A percentile compares a stretch with the other conserved stretches of the same genome.
Conservation (phyloP, 192 early-diverging fungal genomes). For the Chytriomyces confervae region DNA sequence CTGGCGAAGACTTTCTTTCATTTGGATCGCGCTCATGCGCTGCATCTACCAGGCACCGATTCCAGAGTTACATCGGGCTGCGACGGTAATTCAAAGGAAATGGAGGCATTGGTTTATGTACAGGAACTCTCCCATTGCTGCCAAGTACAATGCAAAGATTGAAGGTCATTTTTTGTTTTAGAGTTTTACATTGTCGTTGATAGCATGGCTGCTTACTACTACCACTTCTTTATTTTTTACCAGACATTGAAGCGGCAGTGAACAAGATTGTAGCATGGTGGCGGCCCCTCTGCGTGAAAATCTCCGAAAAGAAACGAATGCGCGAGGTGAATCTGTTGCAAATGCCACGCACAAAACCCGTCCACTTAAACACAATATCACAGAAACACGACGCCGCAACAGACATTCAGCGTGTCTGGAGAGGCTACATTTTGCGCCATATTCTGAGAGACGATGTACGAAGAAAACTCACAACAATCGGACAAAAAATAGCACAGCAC, state of each 20-base stretch:
- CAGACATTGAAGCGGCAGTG: slow-evolving; percentile 47
- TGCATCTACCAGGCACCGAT: slow-evolving; percentile 65
- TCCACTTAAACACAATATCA: neutral
- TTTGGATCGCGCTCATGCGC: slow-evolving; percentile 62
- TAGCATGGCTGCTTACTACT: slow-evolving; percentile 23
- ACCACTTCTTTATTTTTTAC: neutral
- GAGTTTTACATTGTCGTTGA: neutral
- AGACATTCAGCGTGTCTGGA: slow-evolving; percentile 56
- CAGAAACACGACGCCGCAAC: slow-evolving; percentile 55
- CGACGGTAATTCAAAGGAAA: slow-evolving; percentile 55
- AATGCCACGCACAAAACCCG: neutral
- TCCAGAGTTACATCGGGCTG: slow-evolving; percentile 55
- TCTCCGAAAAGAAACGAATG: slow-evolving; percentile 46
- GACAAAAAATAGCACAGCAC: slow-evolving; percentile 52
- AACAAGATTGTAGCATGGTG: slow-evolving; percentile 61
- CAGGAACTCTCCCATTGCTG: slow-evolving; percentile 61
- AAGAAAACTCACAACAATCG: slow-evolving; percentile 46
- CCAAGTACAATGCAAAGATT: slow-evolving; percentile 55
- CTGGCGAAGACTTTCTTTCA: slow-evolving; percentile 56
- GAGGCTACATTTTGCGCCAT: slow-evolving; percentile 59
- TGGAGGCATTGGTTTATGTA: slow-evolving; percentile 64
- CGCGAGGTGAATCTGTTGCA: slow-evolving; percentile 40
- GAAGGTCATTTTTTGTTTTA: slow-evolving; percentile 44
- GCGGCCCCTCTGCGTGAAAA: slow-evolving; percentile 53
- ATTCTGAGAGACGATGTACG: slow-evolving; percentile 56